Evolutionary conservation across 2,329 filamentous ascomycete species (phyloP).

Genomic region (Cladosporium sp.): DNA sequence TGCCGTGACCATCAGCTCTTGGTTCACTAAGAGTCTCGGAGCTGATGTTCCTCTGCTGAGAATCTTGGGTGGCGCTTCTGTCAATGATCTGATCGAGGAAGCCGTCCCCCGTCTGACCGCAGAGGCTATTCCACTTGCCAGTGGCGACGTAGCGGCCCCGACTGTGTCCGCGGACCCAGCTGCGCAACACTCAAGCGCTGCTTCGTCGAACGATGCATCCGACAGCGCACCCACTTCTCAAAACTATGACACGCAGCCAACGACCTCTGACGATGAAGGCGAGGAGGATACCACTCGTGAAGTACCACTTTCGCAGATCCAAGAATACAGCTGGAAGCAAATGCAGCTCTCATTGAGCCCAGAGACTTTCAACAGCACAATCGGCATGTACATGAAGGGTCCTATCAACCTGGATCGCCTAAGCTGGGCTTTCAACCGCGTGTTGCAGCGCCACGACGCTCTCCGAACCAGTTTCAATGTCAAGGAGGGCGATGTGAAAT

Average conservation of each 20-base stretch:
- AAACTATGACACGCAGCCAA: not conserved
- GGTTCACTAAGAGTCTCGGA: slow-evolving; percentile 50
- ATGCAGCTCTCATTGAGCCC: not conserved
- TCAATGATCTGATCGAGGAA: not conserved
- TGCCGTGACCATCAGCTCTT: slow-evolving; percentile 46
- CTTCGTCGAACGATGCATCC: not conserved
- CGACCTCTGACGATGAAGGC: not conserved
- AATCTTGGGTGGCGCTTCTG: slow-evolving; percentile 35
- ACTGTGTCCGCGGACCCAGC: not conserved
- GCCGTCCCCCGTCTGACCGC: not conserved
- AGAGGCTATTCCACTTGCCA: not conserved
- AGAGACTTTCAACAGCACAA: slow-evolving; percentile 20
- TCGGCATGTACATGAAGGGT: not conserved
- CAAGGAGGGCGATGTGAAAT: not conserved
- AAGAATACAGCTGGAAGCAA: not conserved
- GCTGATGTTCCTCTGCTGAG: slow-evolving; percentile 51
- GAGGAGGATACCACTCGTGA: not conserved
- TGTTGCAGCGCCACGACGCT: slow-evolving; percentile 4
- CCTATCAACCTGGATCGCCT: not conserved
- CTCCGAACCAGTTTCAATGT: not conserved
- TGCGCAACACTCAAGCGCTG: not conserved
- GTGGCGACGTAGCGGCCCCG: too few species aligned
- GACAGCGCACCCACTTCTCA: not conserved
- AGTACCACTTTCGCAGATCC: not conserved
- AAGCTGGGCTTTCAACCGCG: not conserved